Conservation (phyloP, 306 rosid genomes). For the Malus orientalis region DNA sequence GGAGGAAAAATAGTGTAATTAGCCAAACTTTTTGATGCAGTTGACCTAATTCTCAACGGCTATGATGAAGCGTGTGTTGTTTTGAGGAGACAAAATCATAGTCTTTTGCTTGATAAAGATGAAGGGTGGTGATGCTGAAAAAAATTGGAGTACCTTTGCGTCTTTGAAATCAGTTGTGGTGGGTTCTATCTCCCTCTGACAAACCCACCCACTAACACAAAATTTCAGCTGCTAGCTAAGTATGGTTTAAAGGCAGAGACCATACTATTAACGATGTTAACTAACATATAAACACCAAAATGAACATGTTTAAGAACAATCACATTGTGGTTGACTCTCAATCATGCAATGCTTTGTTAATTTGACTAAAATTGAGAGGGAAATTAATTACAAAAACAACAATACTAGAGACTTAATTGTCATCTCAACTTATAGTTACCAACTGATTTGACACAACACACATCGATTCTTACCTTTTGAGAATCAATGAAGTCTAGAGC, state of each 20-base stretch:
- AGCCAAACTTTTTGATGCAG: constrained; percentile 26
- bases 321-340: neutral
- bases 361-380: neutral
- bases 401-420: neutral
- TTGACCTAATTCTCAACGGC: constrained; percentile 47
- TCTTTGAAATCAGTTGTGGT: constrained; percentile 35
- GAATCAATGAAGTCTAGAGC: neutral
- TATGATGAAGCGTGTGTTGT: constrained; percentile 58
- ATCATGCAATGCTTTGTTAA: constrained; percentile 5
- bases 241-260: constrained; percentile 25
- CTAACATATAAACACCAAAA: constrained; percentile 32
- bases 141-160: constrained; percentile 13
- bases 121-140: constrained; percentile 13
- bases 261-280: constrained; percentile 29
- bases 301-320: constrained; percentile 24
- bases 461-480: neutral
- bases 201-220: constrained; percentile 25
- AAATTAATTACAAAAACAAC: neutral
- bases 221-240: constrained; percentile 7
- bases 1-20: neutral
- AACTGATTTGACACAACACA: too few relatives aligned
- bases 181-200: constrained; percentile 20
- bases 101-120: constrained; percentile 18
- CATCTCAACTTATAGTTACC: neutral
- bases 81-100: constrained; percentile 44